Base-by-base conservation (phyloP, 345 rosid species). In the Moringa oleifera region DNA sequence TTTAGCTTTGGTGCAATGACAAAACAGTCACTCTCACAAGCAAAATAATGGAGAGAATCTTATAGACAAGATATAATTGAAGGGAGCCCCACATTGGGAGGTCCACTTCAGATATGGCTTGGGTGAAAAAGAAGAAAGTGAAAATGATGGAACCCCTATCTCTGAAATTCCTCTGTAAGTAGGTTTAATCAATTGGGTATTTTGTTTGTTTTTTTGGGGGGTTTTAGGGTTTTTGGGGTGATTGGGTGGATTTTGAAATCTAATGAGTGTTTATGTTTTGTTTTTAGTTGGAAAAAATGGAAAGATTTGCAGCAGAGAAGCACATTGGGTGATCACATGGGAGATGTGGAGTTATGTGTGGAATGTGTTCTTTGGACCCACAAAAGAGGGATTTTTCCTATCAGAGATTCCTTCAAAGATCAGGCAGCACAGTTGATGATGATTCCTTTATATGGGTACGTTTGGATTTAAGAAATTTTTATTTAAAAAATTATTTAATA, bases 21-120 rank as follows among this genome's bases (percentile, higher is more conserved):
- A 78, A 78, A 68, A 64, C 51, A 65, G 73, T 78, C 85, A 52
- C 70, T n/a, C 64, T 80, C 77, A 63, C 25, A 65, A 71, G 55
- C 83, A 69, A 71, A 78, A 83, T 80, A 73, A 80, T 80, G 51
- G 81, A 77, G 82, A 77, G 85, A 83, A 83, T 83, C 84, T 80
- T 65, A 25, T 49, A 55, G 78, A 76, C 78, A 65, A 65, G 37
- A 67, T 69, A 59, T 65, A 64, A 67, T 59, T 11, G 57, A 65
- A 66, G 74, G 77, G 70, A 74, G 77, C 84, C 77, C 82, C 77
- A 71, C 74, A 37, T 17, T 9, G 49, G 63, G 51, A 6, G 62
- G 68, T 31, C 70, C 54, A 46, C 55, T 51, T 66, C 69, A 23
- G 58, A 60, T 22, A 25, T 61, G 45, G 67, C 31, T 75, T 75